A percentile compares a stretch with the other conserved stretches of the same genome.
These are phyloP conservation scores for Fusarium annulatum DNA, from an alignment of 2,329 filamentous ascomycete genomes.

Conservation along the genomic window DNA sequence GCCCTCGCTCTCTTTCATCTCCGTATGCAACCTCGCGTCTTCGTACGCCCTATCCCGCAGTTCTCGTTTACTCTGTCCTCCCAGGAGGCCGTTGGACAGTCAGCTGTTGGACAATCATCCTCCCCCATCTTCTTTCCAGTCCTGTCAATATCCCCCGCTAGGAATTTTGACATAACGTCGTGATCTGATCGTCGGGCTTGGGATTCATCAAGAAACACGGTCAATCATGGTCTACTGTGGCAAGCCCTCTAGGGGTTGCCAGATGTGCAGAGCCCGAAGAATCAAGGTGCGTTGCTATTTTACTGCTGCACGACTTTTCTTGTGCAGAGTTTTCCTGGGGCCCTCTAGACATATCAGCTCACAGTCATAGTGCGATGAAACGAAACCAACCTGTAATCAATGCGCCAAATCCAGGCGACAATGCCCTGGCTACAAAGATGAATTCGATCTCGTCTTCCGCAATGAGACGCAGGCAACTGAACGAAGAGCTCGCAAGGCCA, in stretches of 20 bases:
- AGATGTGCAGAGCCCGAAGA: constrained; percentile 77
- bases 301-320: not conserved
- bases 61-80: constrained; percentile 38
- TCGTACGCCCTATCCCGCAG: constrained; percentile 39
- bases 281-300: constrained; percentile 70
- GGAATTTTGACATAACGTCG: not conserved
- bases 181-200: not conserved
- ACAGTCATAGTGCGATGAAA: constrained; percentile 70
- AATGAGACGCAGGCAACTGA: constrained; percentile 78
- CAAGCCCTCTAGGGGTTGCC: constrained; percentile 75
- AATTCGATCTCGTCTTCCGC: constrained; percentile 78
- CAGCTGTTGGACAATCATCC: constrained; percentile 17
- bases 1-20: constrained; percentile 23
- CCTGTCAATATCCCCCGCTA: constrained; percentile 8
- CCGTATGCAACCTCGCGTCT: constrained; percentile 44
- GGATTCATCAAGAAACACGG: not conserved
- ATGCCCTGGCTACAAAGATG: constrained; percentile 76
- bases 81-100: constrained; percentile 36
- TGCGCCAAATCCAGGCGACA: constrained; percentile 71
- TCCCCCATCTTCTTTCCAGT: constrained; percentile 6
- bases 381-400: constrained; percentile 72
- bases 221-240: constrained; percentile 72
- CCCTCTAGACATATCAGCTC: constrained; percentile 8
- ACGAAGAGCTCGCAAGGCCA: constrained; percentile 68
- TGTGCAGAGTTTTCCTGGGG: not conserved